A percentile compares a stretch with the other conserved stretches of the same genome.
These are phyloP conservation scores for Cryptosporidium tyzzeri DNA, from an alignment of 169 alveolate genomes.

Conservation along the genomic window DNA sequence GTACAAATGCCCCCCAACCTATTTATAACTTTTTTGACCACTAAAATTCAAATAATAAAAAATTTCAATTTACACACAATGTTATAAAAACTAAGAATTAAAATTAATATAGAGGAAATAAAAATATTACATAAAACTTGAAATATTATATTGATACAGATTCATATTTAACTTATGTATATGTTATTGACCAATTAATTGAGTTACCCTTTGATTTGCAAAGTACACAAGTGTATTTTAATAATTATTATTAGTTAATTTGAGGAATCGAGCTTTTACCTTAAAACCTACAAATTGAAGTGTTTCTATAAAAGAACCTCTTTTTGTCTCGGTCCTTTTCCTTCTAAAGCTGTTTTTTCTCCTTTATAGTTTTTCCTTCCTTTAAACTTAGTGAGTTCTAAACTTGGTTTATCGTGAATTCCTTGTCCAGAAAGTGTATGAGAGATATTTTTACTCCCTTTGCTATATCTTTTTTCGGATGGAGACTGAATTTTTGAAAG, in stretches of 20 bases:
- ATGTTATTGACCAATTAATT: neutral
- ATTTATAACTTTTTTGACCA: neutral
- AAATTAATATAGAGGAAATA: neutral
- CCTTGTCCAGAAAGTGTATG: neutral
- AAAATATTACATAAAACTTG: neutral
- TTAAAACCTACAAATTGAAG: neutral
- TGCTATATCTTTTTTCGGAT: neutral
- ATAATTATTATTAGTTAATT: neutral
- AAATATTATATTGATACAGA: neutral
- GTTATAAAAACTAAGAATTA: neutral
- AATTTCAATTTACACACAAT: neutral
- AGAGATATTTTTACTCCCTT: neutral
- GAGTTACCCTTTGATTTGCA: neutral
- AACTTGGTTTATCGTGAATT: neutral
- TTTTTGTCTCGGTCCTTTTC: neutral
- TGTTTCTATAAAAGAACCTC: neutral
- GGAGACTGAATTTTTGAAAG: conserved; percentile 8
- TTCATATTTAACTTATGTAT: conserved; percentile 1
- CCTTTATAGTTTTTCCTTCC: neutral
- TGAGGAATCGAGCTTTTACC: neutral
- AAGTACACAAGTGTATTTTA: neutral
- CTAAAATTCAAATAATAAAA: neutral
- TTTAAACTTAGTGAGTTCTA: neutral
- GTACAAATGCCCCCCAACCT: neutral
- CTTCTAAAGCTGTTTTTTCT: neutral